A percentile compares a stretch with the other conserved stretches of the same genome.
Evolutionary conservation across 2,329 filamentous ascomycete species (phyloP).

Genomic region (Rasamsonia emersonii): DNA sequence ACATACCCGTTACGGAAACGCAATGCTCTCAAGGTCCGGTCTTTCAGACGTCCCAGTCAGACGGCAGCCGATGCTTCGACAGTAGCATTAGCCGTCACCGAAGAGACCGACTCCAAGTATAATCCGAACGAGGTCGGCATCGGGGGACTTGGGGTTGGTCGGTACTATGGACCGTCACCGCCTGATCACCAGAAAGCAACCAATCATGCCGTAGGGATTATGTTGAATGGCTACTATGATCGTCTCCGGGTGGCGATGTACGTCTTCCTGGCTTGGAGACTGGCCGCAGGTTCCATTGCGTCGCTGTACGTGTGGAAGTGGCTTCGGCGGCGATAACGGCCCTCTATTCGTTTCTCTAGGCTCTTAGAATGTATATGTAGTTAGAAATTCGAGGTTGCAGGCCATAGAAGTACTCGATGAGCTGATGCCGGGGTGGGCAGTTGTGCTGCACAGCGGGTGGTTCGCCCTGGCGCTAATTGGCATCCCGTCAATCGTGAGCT

Average conservation of each 20-base stretch:
- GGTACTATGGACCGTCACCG: slow-evolving; percentile 22
- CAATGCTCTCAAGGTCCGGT: slow-evolving; percentile 34
- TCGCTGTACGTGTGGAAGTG: slow-evolving; percentile 21
- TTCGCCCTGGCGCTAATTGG: too few relatives aligned
- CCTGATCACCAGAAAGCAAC: slow-evolving; percentile 15
- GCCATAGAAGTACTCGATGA: too few relatives aligned
- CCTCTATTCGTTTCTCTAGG: slow-evolving; percentile 1
- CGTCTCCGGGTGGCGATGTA: slow-evolving; percentile 30
- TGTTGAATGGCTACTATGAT: slow-evolving; percentile 38
- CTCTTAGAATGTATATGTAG: too few relatives aligned
- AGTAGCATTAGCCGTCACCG: slow-evolving; percentile 21
- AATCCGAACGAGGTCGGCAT: slow-evolving; percentile 30
- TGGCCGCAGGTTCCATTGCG: slow-evolving; percentile 21
- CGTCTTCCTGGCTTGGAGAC: slow-evolving; percentile 31
- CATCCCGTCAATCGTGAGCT: too few relatives aligned
- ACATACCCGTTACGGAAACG: slow-evolving; percentile 49
- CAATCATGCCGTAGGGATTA: slow-evolving; percentile 31
- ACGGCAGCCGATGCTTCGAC: slow-evolving; percentile 27
- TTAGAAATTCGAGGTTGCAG: too few relatives aligned
- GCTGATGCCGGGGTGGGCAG: too few relatives aligned
- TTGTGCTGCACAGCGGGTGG: too few relatives aligned
- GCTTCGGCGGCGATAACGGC: slow-evolving; percentile 13
- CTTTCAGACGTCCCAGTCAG: slow-evolving; percentile 21
- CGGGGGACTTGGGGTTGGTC: slow-evolving; percentile 27
- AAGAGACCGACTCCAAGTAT: slow-evolving; percentile 12